phyloP scores from a whole-genome alignment of 352 stramenopile genomes.

The Pythium dissotocum region DNA sequence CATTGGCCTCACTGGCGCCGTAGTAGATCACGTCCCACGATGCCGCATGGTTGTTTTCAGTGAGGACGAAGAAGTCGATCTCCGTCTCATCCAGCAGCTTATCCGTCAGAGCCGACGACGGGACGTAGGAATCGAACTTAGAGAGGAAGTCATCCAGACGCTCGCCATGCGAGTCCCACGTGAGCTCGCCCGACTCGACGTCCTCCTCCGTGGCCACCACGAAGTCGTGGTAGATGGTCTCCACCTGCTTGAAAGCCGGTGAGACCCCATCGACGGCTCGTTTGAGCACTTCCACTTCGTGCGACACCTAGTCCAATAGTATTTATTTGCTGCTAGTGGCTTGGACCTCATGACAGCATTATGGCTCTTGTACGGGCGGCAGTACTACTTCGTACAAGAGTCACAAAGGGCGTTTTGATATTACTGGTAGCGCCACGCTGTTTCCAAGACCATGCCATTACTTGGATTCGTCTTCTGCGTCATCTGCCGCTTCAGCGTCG shows the following conservation, averaged over 20 bases:
- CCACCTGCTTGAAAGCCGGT: background rate
- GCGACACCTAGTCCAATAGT: too few relatives aligned
- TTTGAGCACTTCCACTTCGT: background rate
- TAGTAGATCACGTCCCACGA: conserved; percentile 4
- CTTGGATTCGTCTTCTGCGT: too few relatives aligned
- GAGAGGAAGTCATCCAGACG: background rate
- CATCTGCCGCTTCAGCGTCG: too few relatives aligned
- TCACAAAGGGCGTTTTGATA: too few relatives aligned
- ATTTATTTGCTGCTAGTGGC: too few relatives aligned
- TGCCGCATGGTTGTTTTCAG: background rate
- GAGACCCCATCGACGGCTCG: background rate
- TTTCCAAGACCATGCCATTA: too few relatives aligned
- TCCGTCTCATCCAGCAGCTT: background rate
- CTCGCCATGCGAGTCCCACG: background rate
- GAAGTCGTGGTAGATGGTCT: background rate
- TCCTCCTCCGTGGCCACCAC: background rate
- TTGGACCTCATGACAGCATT: too few relatives aligned
- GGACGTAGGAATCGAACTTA: background rate
- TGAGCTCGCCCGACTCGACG: background rate
- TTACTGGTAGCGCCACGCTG: too few relatives aligned
- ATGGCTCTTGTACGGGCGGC: too few relatives aligned
- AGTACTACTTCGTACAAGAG: too few relatives aligned
- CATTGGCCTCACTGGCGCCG: background rate
- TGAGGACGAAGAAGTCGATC: conserved; percentile 1
- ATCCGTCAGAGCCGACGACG: background rate